Conservation (phyloP, 768 basidiomycete species). For the Podaxis sp. region DNA sequence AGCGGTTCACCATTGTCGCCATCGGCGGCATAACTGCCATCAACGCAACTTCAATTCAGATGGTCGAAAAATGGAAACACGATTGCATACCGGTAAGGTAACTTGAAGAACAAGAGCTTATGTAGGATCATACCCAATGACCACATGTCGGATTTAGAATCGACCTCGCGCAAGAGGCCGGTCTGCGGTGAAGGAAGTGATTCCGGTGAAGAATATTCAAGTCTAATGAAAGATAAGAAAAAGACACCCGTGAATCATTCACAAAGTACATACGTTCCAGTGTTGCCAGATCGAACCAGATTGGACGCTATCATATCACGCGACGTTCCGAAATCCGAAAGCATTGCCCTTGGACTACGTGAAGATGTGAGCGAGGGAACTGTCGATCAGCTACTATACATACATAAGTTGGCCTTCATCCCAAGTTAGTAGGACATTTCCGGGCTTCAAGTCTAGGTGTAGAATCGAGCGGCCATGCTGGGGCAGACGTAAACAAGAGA, state of each 20-base stretch:
- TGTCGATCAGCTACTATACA: slow-evolving; percentile 19
- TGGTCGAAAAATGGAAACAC: not conserved
- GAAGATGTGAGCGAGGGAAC: slow-evolving; percentile 2
- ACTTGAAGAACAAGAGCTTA: slow-evolving; percentile 85
- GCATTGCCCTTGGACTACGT: slow-evolving; percentile 83
- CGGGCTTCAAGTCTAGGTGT: slow-evolving; percentile 92
- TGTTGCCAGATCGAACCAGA: slow-evolving; percentile 79
- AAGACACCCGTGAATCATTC: not conserved
- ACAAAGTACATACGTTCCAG: slow-evolving; percentile 74
- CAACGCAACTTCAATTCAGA: not conserved
- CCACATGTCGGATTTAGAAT: slow-evolving; percentile 96
- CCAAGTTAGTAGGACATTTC: slow-evolving; percentile 89
- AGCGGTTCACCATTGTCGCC: slow-evolving; percentile 43
- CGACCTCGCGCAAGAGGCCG: slow-evolving; percentile 63
- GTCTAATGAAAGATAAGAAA: slow-evolving; percentile 29
- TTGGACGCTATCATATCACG: slow-evolving; percentile 80
- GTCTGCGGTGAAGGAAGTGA: slow-evolving; percentile 67
- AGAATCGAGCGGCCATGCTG: slow-evolving; percentile 83
- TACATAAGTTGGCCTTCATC: slow-evolving; percentile 83
- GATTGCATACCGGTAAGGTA: slow-evolving; percentile 67
- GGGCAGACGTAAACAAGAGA: slow-evolving; percentile 10
- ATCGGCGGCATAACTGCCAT: slow-evolving; percentile 51
- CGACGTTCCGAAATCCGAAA: slow-evolving; percentile 94
- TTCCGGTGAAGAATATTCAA: slow-evolving; percentile 90
- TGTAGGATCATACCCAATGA: slow-evolving; percentile 94